Evolutionary conservation across 306 rosid genomes (phyloP), one percentile per base, ranked within the genome.

Genomic region (Corylus heterophylla): DNA sequence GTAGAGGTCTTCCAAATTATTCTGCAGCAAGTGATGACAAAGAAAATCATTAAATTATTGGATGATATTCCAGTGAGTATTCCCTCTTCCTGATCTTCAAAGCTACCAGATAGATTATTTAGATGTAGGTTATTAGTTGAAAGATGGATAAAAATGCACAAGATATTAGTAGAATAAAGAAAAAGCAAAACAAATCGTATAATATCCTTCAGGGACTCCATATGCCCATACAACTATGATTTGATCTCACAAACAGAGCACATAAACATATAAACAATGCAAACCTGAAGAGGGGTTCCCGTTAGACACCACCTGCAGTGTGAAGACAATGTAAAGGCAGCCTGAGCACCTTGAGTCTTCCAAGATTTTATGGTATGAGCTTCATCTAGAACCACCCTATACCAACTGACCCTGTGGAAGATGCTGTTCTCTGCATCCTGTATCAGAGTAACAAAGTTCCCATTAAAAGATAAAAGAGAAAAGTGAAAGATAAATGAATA

Each of bases 281-380:
- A 72, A 66, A 92, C 97, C 98, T 94, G 98, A 82, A 94, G 84
- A 7, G 98, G 96, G 5, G 97, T 94, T 89, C 98, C 98, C 54
- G 98, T 92, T 27, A 94, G 81, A 87, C 98, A 94, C 98, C 98
- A 94, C 59, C 98, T 89, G 85, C 97, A 92, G 82, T 83, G 85
- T 1, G 97, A 90, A 63, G 97, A 84, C 84, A 94, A 73, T 35
- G 91, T 22, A 79, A 85, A 88, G 78, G 89, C 81, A 84, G 98
- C 89, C 78, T 79, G 86, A 18, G 98, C 94, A 76, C 66, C 83
- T 85, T 88, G 92, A 35, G 81, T 78, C 83, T 44, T 89, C 70
- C 83, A 80, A 81, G 92, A 80, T 82, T 94, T 92, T 27, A 94
- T 94, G 54, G 85, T 84, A 78, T 94, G 98, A 78, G 98, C 98